Base-by-base conservation (phyloP, 768 basidiomycete species). In the Butyriboletus loyo region DNA sequence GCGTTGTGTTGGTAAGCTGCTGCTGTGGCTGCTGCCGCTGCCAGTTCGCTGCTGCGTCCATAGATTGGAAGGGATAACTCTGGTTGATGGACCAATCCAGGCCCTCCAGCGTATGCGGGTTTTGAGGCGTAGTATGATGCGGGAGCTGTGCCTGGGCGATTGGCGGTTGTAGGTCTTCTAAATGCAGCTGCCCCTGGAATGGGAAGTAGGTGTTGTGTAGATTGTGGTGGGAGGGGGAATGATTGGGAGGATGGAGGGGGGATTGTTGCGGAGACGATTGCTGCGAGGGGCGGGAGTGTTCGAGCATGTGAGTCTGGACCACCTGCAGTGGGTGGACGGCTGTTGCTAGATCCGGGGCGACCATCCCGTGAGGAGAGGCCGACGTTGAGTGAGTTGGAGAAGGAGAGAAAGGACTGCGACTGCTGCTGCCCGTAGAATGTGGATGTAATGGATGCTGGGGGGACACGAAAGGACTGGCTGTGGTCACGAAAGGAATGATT, bases 381-480 rank as follows among this genome's bases (percentile, higher is more conserved):
- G 75, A 76, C 67, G 71, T 71, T 71, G 77, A 78, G 73, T 70
- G 75, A 2, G 67, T 65, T 66, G 74, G 75, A 40, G 75, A 77
- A 75, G 79, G 75, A 62, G 77, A 80, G 85, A 85, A 84, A 86
- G 82, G 85, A 85, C 77, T 86, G 84, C 75, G 72, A 72, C 65
- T 75, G 77, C 65, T 71, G 73, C 52, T 65, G 73, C 49, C 64
- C 70, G 66, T 43, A 67, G 68, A 73, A 60, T 66, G 72, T 50
- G 68, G 77, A 59, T 62, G 73, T 24, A 63, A 73, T 57, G 51
- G 75, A 67, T 66, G 74, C 55, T 59, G 77, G 66, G 69, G 79
- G 77, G 79, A 70, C 77, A 84, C 83, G 86, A 86, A 86, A 86
- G 85, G 86, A 86, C 83, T 86, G 85, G 81, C 77, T 74, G 80